Conservation (phyloP, 2,329 filamentous ascomycete species). For the Fusarium verrucosum region DNA sequence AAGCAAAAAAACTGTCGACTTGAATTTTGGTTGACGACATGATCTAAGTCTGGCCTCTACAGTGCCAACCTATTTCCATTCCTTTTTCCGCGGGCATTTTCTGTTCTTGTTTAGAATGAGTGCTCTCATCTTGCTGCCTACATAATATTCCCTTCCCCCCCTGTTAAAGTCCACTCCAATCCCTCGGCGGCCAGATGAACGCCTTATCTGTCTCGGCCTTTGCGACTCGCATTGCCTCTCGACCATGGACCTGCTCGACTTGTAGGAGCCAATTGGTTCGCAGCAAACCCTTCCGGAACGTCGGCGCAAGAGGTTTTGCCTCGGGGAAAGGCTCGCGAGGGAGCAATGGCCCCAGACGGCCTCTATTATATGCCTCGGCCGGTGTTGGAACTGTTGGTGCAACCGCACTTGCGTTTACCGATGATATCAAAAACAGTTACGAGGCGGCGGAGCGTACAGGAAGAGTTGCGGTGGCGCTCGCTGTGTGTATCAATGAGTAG, state of each 20-base stretch:
- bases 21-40: slow-evolving; percentile 39
- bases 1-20: slow-evolving; percentile 41
- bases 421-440: slow-evolving; percentile 80
- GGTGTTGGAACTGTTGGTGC: slow-evolving; percentile 61
- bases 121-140: slow-evolving; percentile 7
- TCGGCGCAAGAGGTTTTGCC: slow-evolving; percentile 45
- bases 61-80: slow-evolving; percentile 5
- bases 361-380: slow-evolving; percentile 60
- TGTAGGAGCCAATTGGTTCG: slow-evolving; percentile 55
- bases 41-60: slow-evolving; percentile 22
- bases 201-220: slow-evolving; percentile 51
- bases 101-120: slow-evolving; percentile 40
- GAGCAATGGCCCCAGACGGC: slow-evolving; percentile 40
- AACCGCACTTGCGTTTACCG: slow-evolving; percentile 64
- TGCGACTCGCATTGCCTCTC: slow-evolving; percentile 52
- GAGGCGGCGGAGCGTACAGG: slow-evolving; percentile 79
- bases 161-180: slow-evolving; percentile 33
- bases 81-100: neutral
- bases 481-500: slow-evolving; percentile 89
- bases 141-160: slow-evolving; percentile 4
- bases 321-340: slow-evolving; percentile 43
- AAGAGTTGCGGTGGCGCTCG: slow-evolving; percentile 78
- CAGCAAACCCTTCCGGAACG: slow-evolving; percentile 43
- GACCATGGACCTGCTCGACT: slow-evolving; percentile 58
- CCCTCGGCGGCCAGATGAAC: slow-evolving; percentile 53